Percentiles rank a stretch among this genome's conserved stretches.
Evolutionary conservation across 192 early-diverging fungal genomes (phyloP).

Genomic region (Coemansia sp.): DNA sequence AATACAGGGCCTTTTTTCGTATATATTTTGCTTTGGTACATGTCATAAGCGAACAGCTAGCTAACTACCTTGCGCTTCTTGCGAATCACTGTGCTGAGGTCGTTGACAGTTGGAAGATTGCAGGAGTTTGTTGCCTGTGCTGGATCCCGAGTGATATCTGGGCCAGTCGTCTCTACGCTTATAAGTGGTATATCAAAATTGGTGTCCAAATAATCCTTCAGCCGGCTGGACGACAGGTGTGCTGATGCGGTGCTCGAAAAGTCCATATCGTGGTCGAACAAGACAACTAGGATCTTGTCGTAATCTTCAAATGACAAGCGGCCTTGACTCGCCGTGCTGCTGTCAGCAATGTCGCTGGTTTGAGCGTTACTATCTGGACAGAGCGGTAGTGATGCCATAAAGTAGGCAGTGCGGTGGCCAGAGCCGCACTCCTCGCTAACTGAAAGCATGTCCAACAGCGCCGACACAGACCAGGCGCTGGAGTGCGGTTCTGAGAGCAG

Average conservation of each 20-base stretch:
- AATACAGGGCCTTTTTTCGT: not conserved
- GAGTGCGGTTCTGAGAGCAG: slow-evolving; percentile 42
- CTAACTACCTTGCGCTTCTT: slow-evolving; percentile 45
- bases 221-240: slow-evolving; percentile 21
- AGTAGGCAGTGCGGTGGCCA: slow-evolving; percentile 72
- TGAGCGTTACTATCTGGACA: not conserved
- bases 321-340: slow-evolving; percentile 27
- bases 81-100: slow-evolving; percentile 38
- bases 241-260: slow-evolving; percentile 33
- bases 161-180: slow-evolving; percentile 17
- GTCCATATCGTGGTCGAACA: slow-evolving; percentile 50
- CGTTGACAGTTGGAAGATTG: slow-evolving; percentile 27
- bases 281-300: slow-evolving; percentile 28
- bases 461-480: slow-evolving; percentile 53
- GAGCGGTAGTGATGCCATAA: slow-evolving; percentile 40
- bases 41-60: not conserved
- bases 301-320: slow-evolving; percentile 35
- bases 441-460: slow-evolving; percentile 70
- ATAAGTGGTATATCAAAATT: slow-evolving; percentile 14
- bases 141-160: slow-evolving; percentile 1
- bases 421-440: slow-evolving; percentile 78
- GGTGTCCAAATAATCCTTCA: slow-evolving; percentile 19
- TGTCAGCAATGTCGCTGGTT: not conserved
- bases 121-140: not conserved
- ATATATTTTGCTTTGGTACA: not conserved